Evolutionary conservation across 371 early-diverging fungal genomes (phyloP).

Genomic region (Mucor sp.): DNA sequence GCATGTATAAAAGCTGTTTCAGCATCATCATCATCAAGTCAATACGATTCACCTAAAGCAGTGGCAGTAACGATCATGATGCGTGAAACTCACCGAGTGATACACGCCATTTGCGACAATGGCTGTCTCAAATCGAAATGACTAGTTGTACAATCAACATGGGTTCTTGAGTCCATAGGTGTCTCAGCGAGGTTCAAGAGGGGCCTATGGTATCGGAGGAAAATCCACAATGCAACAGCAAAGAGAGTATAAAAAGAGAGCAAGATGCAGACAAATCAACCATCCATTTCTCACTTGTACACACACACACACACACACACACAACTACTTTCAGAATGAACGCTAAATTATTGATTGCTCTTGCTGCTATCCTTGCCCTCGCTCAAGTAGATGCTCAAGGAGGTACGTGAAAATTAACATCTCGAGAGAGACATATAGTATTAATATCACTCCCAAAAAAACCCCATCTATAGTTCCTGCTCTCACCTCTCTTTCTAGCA

Average conservation of each 20-base stretch:
- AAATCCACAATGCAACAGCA: not conserved
- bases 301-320: too few species aligned
- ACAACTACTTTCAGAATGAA: slow-evolving; percentile 11
- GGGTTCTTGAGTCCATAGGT: not conserved
- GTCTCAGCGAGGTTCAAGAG: not conserved
- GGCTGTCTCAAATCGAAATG: not conserved
- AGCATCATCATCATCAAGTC: not conserved
- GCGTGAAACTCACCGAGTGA: not conserved
- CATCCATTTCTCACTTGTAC: not conserved
- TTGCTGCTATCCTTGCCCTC: slow-evolving; percentile 18
- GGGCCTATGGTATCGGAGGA: not conserved
- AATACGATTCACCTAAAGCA: not conserved
- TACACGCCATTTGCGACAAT: not conserved
- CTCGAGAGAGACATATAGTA: too few species aligned
- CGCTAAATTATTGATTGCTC: slow-evolving; percentile 18
- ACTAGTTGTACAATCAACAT: not conserved
- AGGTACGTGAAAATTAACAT: not conserved
- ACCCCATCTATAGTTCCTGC: slow-evolving; percentile 13
- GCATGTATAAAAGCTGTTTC: not conserved
- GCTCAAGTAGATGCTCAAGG: slow-evolving; percentile 16
- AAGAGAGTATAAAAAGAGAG: not conserved
- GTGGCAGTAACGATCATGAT: not conserved
- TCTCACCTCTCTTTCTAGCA: slow-evolving; percentile 19
- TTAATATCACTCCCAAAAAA: too few species aligned
- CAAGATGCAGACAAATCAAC: not conserved